These are phyloP conservation scores for Macrolepiota dolichaula DNA, from an alignment of 768 basidiomycete species.

Conservation along the genomic window DNA sequence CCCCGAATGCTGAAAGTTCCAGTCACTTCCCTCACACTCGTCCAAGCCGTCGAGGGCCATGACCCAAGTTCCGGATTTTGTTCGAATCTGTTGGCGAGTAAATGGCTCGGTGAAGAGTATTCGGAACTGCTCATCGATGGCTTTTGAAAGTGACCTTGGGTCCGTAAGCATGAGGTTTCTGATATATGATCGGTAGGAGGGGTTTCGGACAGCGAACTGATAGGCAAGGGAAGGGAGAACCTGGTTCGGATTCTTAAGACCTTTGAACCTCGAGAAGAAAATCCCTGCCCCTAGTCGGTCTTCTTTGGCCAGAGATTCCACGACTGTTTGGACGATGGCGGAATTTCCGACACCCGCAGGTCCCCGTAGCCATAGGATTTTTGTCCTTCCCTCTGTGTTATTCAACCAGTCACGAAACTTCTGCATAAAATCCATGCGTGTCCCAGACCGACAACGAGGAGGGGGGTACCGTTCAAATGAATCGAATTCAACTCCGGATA, in stretches of 20 bases:
- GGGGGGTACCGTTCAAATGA: slow-evolving; percentile 14
- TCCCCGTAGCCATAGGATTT: slow-evolving; percentile 19
- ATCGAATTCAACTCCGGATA: slow-evolving; percentile 15
- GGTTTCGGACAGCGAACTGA: slow-evolving; percentile 16
- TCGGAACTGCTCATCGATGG: slow-evolving; percentile 9
- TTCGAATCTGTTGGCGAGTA: background rate
- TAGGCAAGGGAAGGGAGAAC: slow-evolving; percentile 20
- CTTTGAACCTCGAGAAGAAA: slow-evolving; percentile 16
- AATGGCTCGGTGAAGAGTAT: slow-evolving; percentile 14
- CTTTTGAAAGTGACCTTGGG: slow-evolving; percentile 11
- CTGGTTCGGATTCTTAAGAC: background rate
- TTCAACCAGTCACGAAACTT: slow-evolving; percentile 12
- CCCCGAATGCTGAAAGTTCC: background rate
- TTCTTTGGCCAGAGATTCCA: slow-evolving; percentile 12
- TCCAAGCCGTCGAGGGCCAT: slow-evolving; percentile 26
- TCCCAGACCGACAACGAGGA: slow-evolving; percentile 17
- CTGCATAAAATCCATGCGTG: slow-evolving; percentile 13
- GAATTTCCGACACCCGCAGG: slow-evolving; percentile 25
- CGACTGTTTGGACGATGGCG: slow-evolving; percentile 26
- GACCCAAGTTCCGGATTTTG: background rate
- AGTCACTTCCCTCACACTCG: slow-evolving; percentile 17
- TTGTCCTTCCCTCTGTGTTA: background rate
- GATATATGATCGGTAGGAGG: slow-evolving; percentile 7
- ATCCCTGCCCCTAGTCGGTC: slow-evolving; percentile 15
- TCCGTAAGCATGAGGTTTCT: slow-evolving; percentile 1